Conservation (phyloP, 331 rosid species). For the Saraca asoca region DNA sequence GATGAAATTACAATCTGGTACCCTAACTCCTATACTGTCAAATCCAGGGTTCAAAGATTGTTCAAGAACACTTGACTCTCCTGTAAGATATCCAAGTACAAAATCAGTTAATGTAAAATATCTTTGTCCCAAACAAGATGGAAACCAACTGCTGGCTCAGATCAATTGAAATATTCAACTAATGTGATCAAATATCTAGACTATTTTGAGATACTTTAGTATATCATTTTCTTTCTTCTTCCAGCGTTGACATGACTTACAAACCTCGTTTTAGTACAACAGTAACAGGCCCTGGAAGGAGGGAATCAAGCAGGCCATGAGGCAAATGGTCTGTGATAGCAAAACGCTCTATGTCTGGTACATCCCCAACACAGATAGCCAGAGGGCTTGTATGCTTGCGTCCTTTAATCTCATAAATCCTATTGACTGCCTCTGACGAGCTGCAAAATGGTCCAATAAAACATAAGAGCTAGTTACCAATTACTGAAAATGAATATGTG, state of each 20-base stretch:
- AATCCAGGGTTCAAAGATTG: slow-evolving; percentile 83
- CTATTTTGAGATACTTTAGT: slow-evolving; percentile 2
- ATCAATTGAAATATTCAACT: neutral
- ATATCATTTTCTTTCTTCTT: slow-evolving; percentile 11
- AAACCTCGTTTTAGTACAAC: slow-evolving; percentile 78
- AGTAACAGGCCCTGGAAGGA: slow-evolving; percentile 94
- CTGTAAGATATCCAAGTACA: slow-evolving; percentile 52
- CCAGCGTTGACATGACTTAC: slow-evolving; percentile 13
- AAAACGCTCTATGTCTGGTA: slow-evolving; percentile 62
- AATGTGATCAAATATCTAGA: neutral
- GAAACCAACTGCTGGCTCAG: slow-evolving; percentile 6
- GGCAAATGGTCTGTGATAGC: slow-evolving; percentile 80
- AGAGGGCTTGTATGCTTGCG: slow-evolving; percentile 82
- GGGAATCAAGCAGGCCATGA: slow-evolving; percentile 65
- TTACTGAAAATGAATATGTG: slow-evolving; percentile 14
- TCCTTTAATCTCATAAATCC: slow-evolving; percentile 85
- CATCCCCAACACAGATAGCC: slow-evolving; percentile 82
- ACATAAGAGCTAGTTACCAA: neutral
- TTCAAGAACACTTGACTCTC: slow-evolving; percentile 81
- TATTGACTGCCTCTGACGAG: slow-evolving; percentile 71
- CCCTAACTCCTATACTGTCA: slow-evolving; percentile 83
- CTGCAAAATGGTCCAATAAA: slow-evolving; percentile 46
- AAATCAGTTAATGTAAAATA: slow-evolving; percentile 30
- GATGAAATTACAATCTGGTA: slow-evolving; percentile 81
- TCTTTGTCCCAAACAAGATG: neutral